Conservation (phyloP, 2,329 filamentous ascomycete genomes). For the Furcasterigmium sp. region DNA sequence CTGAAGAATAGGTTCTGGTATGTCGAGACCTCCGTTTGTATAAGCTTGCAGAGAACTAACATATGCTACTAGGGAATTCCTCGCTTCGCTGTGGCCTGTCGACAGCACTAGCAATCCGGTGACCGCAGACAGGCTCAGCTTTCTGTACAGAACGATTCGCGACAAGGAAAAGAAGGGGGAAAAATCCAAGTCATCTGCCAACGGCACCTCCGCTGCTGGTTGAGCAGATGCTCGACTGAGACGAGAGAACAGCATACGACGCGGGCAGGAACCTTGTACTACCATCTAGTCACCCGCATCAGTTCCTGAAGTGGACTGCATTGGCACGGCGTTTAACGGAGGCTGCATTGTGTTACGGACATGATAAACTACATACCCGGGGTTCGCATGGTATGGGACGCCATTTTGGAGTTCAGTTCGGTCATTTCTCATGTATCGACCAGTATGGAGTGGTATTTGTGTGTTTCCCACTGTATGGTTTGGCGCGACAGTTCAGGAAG, state of each 20-base stretch:
- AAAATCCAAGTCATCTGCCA: conserved; percentile 8
- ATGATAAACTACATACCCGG: conserved; percentile 15
- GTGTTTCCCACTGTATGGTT: conserved; percentile 2
- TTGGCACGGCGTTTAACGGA: conserved; percentile 12
- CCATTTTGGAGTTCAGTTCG: conserved; percentile 10
- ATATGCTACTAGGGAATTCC: conserved; percentile 30
- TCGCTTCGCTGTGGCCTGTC: conserved; percentile 40
- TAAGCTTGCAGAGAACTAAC: not conserved
- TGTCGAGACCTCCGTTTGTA: not conserved
- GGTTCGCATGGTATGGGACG: conserved; percentile 14
- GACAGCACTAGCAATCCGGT: conserved; percentile 38
- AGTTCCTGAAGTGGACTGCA: conserved; percentile 4
- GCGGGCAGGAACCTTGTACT: not conserved
- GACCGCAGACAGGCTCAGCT: conserved; percentile 36
- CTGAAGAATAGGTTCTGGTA: conserved; percentile 15
- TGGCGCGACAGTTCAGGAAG: not conserved
- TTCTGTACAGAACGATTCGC: conserved; percentile 37
- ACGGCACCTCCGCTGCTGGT: conserved; percentile 11
- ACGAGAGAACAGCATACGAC: not conserved
- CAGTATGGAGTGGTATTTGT: conserved; percentile 9
- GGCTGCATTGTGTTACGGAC: conserved; percentile 10
- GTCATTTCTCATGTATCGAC: not conserved
- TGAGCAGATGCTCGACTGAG: not conserved
- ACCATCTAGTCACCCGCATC: not conserved
- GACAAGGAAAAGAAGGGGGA: conserved; percentile 21